Evolutionary conservation across 768 basidiomycete genomes (phyloP), one percentile per base, ranked within the genome.

Genomic region (Amanita rimosa): DNA sequence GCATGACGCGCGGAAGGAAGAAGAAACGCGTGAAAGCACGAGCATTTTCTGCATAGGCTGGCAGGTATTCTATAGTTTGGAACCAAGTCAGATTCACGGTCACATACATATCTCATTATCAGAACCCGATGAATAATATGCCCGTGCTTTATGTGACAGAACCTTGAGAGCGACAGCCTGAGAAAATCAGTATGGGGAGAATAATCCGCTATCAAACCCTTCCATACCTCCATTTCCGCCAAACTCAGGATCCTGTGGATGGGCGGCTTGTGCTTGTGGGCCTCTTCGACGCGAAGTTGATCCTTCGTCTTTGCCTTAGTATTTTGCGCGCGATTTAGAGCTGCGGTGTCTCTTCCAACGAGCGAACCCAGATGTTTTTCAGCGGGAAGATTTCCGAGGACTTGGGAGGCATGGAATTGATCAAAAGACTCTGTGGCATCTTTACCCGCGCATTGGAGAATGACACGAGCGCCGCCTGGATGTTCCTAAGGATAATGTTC

Each of bases 41-140:
- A n/a, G 74, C 68, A 53, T 92, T 93, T 62, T 91, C 85, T 8
- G 58, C 51, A 57, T 76, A 63, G 9, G 79, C 84, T 86, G 56
- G 36, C 17, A 46, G 27, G 24, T 9, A 46, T 52, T 55, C 27
- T 56, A 50, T 60, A 37, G 56, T 46, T 57, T 47, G 53, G 55
- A 33, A 26, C 42, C 17, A 27, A 39, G 22, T 6, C 10, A 21
- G 38, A 35, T 31, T 35, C 16, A 50, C 7, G 35, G 34, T 14
- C 7, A 67, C 79, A 47, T 63, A 91, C 90, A 69, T 54, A 83
- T 75, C 58, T 85, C 82, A 58, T 94, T 91, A 58, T 96, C 93
- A 1, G 89, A 72, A 8, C 88, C 85, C 19, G 90, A 92, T 5
- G 79, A 76, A 63, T 93, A 93, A 63, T 92, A 93, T 2, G 89